Percentiles rank a stretch among this genome's conserved stretches.
Conservation (phyloP, 495 filamentous ascomycete genomes). For the Lepidopterella palustris region DNA sequence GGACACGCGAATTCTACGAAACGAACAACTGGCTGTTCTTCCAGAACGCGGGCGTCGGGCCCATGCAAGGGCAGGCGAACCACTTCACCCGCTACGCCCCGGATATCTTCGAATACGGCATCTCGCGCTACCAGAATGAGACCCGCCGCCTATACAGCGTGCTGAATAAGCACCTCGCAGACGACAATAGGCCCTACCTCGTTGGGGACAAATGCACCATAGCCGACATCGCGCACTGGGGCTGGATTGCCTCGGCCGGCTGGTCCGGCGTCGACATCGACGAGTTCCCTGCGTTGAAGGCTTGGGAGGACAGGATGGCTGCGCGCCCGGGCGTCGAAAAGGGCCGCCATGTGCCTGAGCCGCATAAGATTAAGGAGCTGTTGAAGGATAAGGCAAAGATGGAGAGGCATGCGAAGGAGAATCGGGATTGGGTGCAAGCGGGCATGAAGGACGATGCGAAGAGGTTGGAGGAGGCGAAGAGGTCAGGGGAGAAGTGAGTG, state of each 20-base stretch:
- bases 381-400: constrained; percentile 61
- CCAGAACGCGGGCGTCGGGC: constrained; percentile 68
- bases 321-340: constrained; percentile 64
- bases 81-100: constrained; percentile 86
- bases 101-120: constrained; percentile 78
- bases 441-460: constrained; percentile 53
- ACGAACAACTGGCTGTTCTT: constrained; percentile 69
- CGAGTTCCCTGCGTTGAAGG: constrained; percentile 64
- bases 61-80: constrained; percentile 85
- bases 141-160: constrained; percentile 73
- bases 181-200: constrained; percentile 49
- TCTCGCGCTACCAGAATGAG: constrained; percentile 77
- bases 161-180: constrained; percentile 64
- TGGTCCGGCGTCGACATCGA: constrained; percentile 71
- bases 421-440: constrained; percentile 51
- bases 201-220: constrained; percentile 76
- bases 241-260: constrained; percentile 50
- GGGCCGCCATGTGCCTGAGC: constrained; percentile 69
- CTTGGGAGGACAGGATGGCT: constrained; percentile 61
- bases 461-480: too few species aligned
- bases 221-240: constrained; percentile 77
- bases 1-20: constrained; percentile 70
- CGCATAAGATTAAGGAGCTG: constrained; percentile 58
- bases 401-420: constrained; percentile 51
- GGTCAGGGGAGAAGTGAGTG: neutral